phyloP scores from a whole-genome alignment of 257 asterid species.

The Cinchona pubescens region DNA sequence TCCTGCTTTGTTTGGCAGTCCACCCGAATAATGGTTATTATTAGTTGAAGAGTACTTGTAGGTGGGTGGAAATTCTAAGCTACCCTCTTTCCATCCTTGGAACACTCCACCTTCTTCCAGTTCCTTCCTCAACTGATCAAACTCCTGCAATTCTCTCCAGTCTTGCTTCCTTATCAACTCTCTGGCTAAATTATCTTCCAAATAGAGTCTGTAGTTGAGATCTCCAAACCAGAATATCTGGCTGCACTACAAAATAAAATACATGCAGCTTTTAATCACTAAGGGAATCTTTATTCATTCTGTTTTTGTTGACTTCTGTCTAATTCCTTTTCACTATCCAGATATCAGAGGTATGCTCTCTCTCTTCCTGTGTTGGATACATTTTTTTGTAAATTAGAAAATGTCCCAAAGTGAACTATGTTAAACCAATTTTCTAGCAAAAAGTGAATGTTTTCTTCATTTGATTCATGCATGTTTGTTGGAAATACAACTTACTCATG shows the following conservation, averaged over 20 bases:
- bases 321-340: neutral
- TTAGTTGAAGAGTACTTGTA: conserved; percentile 78
- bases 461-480: neutral
- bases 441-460: neutral
- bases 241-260: conserved; percentile 53
- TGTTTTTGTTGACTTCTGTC: neutral
- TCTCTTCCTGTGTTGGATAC: neutral
- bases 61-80: conserved; percentile 84
- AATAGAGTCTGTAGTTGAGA: conserved; percentile 83
- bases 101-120: conserved; percentile 76
- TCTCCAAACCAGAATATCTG: conserved; percentile 98
- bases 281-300: neutral
- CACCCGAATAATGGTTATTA: conserved; percentile 80
- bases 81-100: conserved; percentile 91
- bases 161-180: conserved; percentile 59
- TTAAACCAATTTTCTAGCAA: neutral
- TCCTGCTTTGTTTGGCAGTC: conserved; percentile 61
- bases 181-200: conserved; percentile 80
- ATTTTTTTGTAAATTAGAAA: neutral
- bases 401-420: neutral
- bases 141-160: conserved; percentile 68
- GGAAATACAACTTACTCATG: conserved; percentile 69
- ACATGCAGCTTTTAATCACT: conserved; percentile 14
- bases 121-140: conserved; percentile 78
- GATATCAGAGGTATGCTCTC: neutral